Evolutionary conservation across 2,329 filamentous ascomycete species (phyloP).

Genomic region (Alternaria dauci): DNA sequence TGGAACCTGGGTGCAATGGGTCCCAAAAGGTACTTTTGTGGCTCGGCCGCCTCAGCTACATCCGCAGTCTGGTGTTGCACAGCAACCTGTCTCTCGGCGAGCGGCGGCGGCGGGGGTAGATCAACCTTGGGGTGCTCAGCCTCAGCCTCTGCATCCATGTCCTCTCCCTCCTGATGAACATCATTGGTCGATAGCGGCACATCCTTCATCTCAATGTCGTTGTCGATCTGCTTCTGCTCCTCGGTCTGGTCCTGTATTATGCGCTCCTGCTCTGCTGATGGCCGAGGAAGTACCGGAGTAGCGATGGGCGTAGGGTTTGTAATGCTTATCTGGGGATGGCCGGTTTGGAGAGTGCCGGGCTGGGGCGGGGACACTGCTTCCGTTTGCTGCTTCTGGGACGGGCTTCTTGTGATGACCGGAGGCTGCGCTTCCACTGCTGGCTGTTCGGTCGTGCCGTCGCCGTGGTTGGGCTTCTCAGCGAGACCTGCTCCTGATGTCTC

Average conservation of each 20-base stretch:
- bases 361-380: conserved; percentile 45
- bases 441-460: conserved; percentile 34
- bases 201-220: conserved; percentile 71
- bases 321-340: conserved; percentile 52
- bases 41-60: conserved; percentile 54
- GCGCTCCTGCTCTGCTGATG: conserved; percentile 50
- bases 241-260: conserved; percentile 61
- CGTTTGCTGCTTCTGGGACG: conserved; percentile 44
- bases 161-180: conserved; percentile 52
- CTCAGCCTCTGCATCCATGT: conserved; percentile 34
- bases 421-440: conserved; percentile 34
- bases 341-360: conserved; percentile 44
- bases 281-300: conserved; percentile 44
- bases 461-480: conserved; percentile 34
- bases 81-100: conserved; percentile 55
- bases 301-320: conserved; percentile 57
- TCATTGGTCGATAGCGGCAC: conserved; percentile 62
- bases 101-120: conserved; percentile 65
- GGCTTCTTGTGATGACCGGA: conserved; percentile 42
- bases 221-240: conserved; percentile 59
- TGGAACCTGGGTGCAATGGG: conserved; percentile 79
- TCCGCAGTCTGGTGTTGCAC: conserved; percentile 52
- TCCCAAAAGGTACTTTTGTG: conserved; percentile 78
- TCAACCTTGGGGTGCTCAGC: conserved; percentile 53
- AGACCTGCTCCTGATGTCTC: conserved; percentile 34